A percentile compares a stretch with the other conserved stretches of the same genome.
Conservation (phyloP, 1,139 yeast species). For the Diutina neorugosa region DNA sequence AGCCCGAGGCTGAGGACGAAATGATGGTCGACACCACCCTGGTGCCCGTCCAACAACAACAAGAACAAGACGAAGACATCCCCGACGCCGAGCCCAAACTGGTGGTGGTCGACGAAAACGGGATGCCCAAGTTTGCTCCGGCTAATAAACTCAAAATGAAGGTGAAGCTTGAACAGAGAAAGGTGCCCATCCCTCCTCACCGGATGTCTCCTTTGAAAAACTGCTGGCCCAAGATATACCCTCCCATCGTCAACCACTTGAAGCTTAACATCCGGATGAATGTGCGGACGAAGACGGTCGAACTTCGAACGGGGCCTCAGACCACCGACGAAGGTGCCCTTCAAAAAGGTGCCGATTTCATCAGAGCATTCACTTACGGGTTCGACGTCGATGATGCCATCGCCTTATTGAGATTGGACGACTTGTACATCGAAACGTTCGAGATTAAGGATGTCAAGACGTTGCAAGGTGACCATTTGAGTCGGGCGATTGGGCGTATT, state of each 20-base stretch:
- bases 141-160: constrained; percentile 55
- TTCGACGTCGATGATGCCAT: constrained; percentile 96
- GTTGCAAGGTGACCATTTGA: constrained; percentile 86
- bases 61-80: constrained; percentile 10
- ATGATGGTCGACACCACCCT: constrained; percentile 55
- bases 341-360: constrained; percentile 95
- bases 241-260: constrained; percentile 89
- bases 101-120: constrained; percentile 73
- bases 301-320: constrained; percentile 63
- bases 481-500: constrained; percentile 98
- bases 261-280: constrained; percentile 96
- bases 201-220: constrained; percentile 87
- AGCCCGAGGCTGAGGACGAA: constrained; percentile 28
- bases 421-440: constrained; percentile 89
- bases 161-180: constrained; percentile 76
- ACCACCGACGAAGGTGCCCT: constrained; percentile 90
- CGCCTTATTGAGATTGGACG: constrained; percentile 87
- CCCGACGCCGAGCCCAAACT: constrained; percentile 24
- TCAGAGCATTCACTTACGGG: constrained; percentile 89
- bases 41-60: constrained; percentile 17
- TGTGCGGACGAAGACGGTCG: constrained; percentile 71
- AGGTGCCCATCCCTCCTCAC: constrained; percentile 92
- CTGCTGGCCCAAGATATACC: constrained; percentile 88
- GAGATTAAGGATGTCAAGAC: constrained; percentile 96
- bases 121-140: constrained; percentile 79